Percentiles rank a stretch among this genome's conserved stretches.
These are phyloP conservation scores for Sindora glabra DNA, from an alignment of 306 rosid genomes.

Conservation along the genomic window DNA sequence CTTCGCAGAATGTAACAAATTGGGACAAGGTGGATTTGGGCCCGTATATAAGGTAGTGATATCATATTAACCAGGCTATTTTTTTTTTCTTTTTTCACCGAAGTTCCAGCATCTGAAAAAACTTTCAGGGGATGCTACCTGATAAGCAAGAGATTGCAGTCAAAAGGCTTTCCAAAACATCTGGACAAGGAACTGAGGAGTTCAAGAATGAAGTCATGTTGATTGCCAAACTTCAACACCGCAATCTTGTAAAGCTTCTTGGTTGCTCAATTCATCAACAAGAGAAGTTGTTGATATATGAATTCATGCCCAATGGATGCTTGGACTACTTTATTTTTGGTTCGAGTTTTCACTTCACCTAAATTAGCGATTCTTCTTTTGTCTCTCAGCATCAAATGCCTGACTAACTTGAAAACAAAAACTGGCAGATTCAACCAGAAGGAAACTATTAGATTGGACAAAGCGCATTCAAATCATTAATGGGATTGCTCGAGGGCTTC, in stretches of 20 bases:
- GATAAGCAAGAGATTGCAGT: constrained; percentile 15
- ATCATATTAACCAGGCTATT: background rate
- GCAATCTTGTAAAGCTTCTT: constrained; percentile 19
- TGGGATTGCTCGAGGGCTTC: constrained; percentile 18
- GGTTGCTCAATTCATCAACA: constrained; percentile 6
- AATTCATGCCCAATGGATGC: constrained; percentile 9
- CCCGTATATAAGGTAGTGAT: constrained; percentile 20
- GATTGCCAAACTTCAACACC: constrained; percentile 13
- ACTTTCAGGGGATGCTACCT: constrained; percentile 7
- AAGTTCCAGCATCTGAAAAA: background rate
- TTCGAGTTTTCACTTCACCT: background rate
- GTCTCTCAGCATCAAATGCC: too few species aligned
- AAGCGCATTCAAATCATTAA: constrained; percentile 9
- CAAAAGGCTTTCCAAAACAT: background rate
- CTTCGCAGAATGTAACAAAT: background rate
- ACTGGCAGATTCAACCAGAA: constrained; percentile 4
- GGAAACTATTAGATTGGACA: constrained; percentile 11
- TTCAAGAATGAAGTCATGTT: constrained; percentile 10
- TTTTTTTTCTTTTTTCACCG: background rate
- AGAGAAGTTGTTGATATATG: constrained; percentile 9
- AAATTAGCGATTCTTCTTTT: too few species aligned
- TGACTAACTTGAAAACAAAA: background rate
- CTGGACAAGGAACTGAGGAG: constrained; percentile 4
- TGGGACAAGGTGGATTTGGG: constrained; percentile 28
- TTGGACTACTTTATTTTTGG: constrained; percentile 24